Percentiles rank a stretch among this genome's conserved stretches.
phyloP scores from a whole-genome alignment of 139 green algal species.

The Haematococcus lacustris region DNA sequence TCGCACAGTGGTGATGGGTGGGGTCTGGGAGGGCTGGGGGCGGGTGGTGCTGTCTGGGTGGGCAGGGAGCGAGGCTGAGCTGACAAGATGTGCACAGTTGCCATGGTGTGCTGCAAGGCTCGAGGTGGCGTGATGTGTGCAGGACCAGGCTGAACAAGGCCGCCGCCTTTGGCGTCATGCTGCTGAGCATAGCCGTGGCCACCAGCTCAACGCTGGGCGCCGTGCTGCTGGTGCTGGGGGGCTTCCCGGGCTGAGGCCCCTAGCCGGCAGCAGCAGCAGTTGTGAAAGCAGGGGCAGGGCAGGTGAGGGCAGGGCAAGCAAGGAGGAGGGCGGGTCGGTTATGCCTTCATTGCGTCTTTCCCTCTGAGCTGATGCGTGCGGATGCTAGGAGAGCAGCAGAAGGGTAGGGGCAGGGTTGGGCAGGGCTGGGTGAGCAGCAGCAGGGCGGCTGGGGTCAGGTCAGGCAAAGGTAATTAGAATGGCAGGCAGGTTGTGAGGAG shows the following conservation, averaged over 20 bases:
- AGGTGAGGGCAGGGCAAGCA: too few species aligned
- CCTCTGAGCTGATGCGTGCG: too few species aligned
- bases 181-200: constrained; percentile 23
- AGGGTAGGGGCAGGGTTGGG: too few species aligned
- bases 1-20: not conserved
- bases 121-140: not conserved
- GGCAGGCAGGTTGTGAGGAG: too few species aligned
- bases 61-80: not conserved
- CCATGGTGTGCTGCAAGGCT: not conserved
- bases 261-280: too few species aligned
- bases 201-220: constrained; percentile 18
- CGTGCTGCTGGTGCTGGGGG: constrained; percentile 18
- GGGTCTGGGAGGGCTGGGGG: not conserved
- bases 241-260: constrained; percentile 26
- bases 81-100: not conserved
- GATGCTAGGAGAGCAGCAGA: too few species aligned
- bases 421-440: too few species aligned
- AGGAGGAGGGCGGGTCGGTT: too few species aligned
- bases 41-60: not conserved
- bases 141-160: constrained; percentile 16
- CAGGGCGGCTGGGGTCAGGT: too few species aligned
- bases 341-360: too few species aligned
- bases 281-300: too few species aligned
- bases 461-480: too few species aligned
- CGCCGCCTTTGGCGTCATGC: constrained; percentile 35